A percentile compares a stretch with the other conserved stretches of the same genome.
These are phyloP conservation scores for Jamesozyma gamospora DNA, from an alignment of 805 yeast genomes.

Conservation along the genomic window DNA sequence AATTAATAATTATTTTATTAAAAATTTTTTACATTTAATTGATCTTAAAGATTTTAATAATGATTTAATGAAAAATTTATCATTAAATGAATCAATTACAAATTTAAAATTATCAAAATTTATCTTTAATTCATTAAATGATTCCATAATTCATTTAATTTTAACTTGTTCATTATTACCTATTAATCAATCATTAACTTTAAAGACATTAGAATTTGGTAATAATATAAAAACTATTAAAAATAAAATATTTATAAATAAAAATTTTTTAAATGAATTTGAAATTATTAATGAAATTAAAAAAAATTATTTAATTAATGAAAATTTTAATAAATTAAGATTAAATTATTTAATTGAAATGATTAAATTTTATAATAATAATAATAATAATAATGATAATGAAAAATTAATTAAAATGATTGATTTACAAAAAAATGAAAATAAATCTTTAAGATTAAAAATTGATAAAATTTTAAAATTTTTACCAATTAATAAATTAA, in stretches of 20 bases:
- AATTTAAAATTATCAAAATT: slow-evolving; percentile 53
- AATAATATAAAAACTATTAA: slow-evolving; percentile 13
- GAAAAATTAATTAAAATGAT: too few species aligned
- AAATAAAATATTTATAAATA: not conserved
- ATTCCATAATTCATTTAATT: slow-evolving; percentile 67
- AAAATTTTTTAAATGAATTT: not conserved
- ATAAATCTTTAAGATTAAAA: not conserved
- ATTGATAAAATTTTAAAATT: not conserved
- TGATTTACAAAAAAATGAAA: not conserved
- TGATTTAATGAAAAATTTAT: not conserved
- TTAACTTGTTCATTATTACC: slow-evolving; percentile 62
- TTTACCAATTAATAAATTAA: too few species aligned
- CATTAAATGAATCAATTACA: too few species aligned
- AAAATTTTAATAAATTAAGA: not conserved
- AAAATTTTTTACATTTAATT: not conserved
- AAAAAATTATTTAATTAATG: not conserved
- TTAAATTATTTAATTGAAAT: not conserved
- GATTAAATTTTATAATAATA: not conserved
- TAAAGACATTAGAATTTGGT: slow-evolving; percentile 70
- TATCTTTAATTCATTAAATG: slow-evolving; percentile 71
- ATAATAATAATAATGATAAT: not conserved
- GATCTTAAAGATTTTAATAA: not conserved
- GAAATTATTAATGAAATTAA: not conserved
- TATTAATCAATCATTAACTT: slow-evolving; percentile 46
- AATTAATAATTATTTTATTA: not conserved